A percentile compares a stretch with the other conserved stretches of the same genome.
Evolutionary conservation across 2,329 filamentous ascomycete genomes (phyloP).

Genomic region (Ascochyta koolunga): DNA sequence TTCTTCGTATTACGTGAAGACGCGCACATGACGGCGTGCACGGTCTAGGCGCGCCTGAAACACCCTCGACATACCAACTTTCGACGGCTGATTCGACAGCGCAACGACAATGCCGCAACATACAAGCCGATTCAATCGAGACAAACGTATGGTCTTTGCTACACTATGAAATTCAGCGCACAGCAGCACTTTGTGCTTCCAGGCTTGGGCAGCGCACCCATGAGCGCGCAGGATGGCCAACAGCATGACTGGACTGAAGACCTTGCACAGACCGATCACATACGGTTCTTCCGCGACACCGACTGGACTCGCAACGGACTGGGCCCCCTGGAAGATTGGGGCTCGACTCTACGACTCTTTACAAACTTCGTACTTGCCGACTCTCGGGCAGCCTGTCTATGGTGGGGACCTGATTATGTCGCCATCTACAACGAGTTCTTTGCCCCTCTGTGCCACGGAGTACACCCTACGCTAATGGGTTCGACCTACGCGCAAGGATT

Average conservation of each 20-base stretch:
- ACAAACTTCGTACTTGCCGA: constrained; percentile 34
- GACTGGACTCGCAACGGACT: constrained; percentile 29
- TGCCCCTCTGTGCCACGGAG: constrained; percentile 23
- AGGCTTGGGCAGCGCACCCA: neutral
- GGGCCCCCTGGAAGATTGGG: constrained; percentile 26
- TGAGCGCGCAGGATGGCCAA: neutral
- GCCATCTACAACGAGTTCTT: constrained; percentile 37
- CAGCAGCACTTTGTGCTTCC: neutral
- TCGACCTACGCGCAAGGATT: constrained; percentile 24
- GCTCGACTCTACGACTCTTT: constrained; percentile 24
- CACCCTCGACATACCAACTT: no score
- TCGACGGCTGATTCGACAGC: no score
- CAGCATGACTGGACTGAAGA: constrained; percentile 27
- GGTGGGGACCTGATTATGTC: constrained; percentile 33
- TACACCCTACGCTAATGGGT: constrained; percentile 35
- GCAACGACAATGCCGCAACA: neutral
- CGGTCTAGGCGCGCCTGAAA: no score
- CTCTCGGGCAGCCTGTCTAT: constrained; percentile 32
- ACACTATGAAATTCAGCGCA: neutral
- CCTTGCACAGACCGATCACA: constrained; percentile 29
- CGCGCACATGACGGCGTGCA: no score
- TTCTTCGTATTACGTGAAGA: no score
- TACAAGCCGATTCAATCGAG: no score
- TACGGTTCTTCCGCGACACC: constrained; percentile 29
- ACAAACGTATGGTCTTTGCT: no score